Percentiles rank a stretch among this genome's conserved stretches.
These are phyloP conservation scores for Amphicarpaea edgeworthii DNA, from an alignment of 306 rosid genomes.

Conservation along the genomic window DNA sequence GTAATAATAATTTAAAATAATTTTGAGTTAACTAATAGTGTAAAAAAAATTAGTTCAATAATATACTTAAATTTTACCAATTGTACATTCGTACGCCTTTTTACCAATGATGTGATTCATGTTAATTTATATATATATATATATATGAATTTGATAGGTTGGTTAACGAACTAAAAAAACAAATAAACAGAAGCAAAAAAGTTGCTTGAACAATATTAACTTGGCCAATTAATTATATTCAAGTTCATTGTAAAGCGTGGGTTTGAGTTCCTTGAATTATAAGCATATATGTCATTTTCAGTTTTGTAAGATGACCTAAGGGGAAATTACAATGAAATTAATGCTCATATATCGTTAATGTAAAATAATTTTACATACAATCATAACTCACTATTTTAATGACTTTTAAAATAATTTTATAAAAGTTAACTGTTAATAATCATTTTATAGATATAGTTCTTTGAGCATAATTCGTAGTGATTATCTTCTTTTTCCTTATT, in stretches of 20 bases:
- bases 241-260: slow-evolving; percentile 30
- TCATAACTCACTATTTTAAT: too few relatives aligned
- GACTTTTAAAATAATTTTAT: too few relatives aligned
- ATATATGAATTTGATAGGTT: not conserved
- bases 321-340: too few relatives aligned
- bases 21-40: not conserved
- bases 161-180: not conserved
- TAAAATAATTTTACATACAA: too few relatives aligned
- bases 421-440: too few relatives aligned
- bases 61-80: too few relatives aligned
- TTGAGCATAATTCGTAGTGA: too few relatives aligned
- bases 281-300: slow-evolving; percentile 34
- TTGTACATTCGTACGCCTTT: too few relatives aligned
- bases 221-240: not conserved
- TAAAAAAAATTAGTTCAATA: too few relatives aligned
- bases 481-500: too few relatives aligned
- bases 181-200: not conserved
- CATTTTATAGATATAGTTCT: too few relatives aligned
- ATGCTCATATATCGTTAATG: too few relatives aligned
- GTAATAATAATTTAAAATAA: not conserved
- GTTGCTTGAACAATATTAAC: not conserved
- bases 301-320: not conserved
- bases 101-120: not conserved
- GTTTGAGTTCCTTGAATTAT: slow-evolving; percentile 27
- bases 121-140: not conserved